Evolutionary conservation across 2,329 filamentous ascomycete species (phyloP).

Genomic region (Chlorencoelia australis): DNA sequence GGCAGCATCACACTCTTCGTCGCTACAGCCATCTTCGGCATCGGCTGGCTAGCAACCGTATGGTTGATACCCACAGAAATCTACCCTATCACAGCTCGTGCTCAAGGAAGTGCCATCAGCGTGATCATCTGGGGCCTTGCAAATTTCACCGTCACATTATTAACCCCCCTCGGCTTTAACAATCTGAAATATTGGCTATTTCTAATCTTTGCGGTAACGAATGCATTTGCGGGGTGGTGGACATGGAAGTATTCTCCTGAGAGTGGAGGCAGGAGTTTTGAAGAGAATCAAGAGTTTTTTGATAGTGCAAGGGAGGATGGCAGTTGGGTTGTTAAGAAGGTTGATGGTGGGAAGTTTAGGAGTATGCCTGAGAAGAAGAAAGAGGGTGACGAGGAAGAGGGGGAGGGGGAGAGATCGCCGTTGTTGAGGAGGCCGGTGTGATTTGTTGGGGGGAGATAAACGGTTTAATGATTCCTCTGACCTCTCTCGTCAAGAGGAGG

Average conservation of each 20-base stretch:
- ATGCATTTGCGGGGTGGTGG: slow-evolving; percentile 38
- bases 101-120: slow-evolving; percentile 56
- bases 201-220: slow-evolving; percentile 45
- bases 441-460: not conserved
- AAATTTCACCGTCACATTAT: slow-evolving; percentile 35
- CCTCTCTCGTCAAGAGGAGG: too few relatives aligned
- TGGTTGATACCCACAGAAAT: slow-evolving; percentile 51
- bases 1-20: slow-evolving; percentile 43
- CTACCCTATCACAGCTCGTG: slow-evolving; percentile 49
- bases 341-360: slow-evolving; percentile 40
- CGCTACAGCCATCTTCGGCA: slow-evolving; percentile 50
- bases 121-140: slow-evolving; percentile 53
- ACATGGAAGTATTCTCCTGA: slow-evolving; percentile 46
- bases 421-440: slow-evolving; percentile 10
- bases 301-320: slow-evolving; percentile 37
- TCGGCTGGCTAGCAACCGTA: slow-evolving; percentile 48
- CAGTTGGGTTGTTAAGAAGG: slow-evolving; percentile 43
- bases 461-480: too few relatives aligned
- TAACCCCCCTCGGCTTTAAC: slow-evolving; percentile 53
- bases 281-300: slow-evolving; percentile 40
- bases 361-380: slow-evolving; percentile 15
- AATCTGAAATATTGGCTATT: slow-evolving; percentile 48
- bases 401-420: slow-evolving; percentile 7
- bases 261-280: slow-evolving; percentile 44
- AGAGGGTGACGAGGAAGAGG: slow-evolving; percentile 4